Base-by-base conservation (phyloP, 106 monocot genomes). In the Agapanthus africanus region DNA sequence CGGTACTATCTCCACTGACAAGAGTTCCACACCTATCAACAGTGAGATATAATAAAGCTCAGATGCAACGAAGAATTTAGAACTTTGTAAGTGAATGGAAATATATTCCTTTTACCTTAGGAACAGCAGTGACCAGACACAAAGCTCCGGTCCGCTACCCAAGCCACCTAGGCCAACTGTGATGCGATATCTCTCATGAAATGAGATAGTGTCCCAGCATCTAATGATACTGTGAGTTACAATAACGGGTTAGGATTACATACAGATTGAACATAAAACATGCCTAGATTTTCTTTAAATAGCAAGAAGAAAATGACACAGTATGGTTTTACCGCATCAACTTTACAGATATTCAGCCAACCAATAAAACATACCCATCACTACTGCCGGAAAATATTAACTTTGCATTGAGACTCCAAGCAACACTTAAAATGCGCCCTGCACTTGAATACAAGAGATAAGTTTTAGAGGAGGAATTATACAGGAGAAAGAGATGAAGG, bases 1-100 rank as follows among this genome's bases (percentile, higher is more conserved):
- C 97, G 38, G 84, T 75, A 83, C 97, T 99, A 63, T 99, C 97
- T 40, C 88, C 92, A 76, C 97, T 99, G 27, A 99, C 90, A 67
- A 99, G 76, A 25, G 89, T 90, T 61, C 90, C 92, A 77, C 82
- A 83, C 77, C 97, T 99, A 61, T 60, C 51, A 50, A 31, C 59
- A 38, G 50, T 52, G 5, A 26, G 21, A 14, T 39, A 40, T 51
- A 42, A 40, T 67, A 46, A 39, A 32, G 31, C 5, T 67, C 8
- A 65, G 42, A 65, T 32, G 37, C 71, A 59, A 40, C 54, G 25
- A 66, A 66, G 46, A 52, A 66, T 30, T 54, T n/a, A 71, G 19
- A 65, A 32, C 16, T 42, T 21, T 18, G 9, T 36, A 61, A 35
- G 11, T 65, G 38, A 23, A 10, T 22, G 11, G 64, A 65, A 13